Conservation (phyloP, 2,329 filamentous ascomycete species). For the Cryphonectria parasitica region DNA sequence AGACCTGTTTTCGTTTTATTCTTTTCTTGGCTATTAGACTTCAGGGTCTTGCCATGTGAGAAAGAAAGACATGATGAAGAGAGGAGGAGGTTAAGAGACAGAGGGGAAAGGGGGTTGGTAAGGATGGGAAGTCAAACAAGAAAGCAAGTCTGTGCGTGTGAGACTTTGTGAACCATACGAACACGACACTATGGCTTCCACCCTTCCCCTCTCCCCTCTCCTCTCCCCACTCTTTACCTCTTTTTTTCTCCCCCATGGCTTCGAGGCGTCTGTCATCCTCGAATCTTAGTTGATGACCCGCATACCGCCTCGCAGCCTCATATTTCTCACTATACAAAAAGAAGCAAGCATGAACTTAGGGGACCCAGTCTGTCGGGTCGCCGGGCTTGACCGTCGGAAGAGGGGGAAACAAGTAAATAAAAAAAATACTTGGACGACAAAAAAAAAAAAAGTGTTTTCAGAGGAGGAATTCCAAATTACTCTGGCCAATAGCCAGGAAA, state of each 20-base stretch:
- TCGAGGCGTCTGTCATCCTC: conserved; percentile 29
- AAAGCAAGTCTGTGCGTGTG: conserved; percentile 21
- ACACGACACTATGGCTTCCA: conserved; percentile 17
- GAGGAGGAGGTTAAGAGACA: background rate
- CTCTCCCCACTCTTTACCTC: background rate
- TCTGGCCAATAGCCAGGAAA: conserved; percentile 23
- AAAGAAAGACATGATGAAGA: conserved; percentile 3
- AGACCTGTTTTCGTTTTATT: conserved; percentile 1
- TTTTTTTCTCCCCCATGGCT: background rate
- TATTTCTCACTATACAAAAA: background rate
- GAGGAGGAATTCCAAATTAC: conserved; percentile 28
- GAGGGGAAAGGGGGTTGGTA: background rate
- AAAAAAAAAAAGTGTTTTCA: background rate
- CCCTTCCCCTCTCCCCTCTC: too few relatives aligned
- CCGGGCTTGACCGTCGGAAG: conserved; percentile 12
- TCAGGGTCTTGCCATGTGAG: conserved; percentile 6
- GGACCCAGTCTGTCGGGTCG: conserved; percentile 25
- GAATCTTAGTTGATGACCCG: conserved; percentile 25
- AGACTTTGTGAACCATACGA: conserved; percentile 21
- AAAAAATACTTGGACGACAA: conserved; percentile 18
- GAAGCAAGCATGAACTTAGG: conserved; percentile 10
- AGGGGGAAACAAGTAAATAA: background rate
- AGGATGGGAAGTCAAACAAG: background rate
- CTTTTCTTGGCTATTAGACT: conserved; percentile 5
- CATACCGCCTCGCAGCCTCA: conserved; percentile 21